Percentiles rank a stretch among this genome's conserved stretches.
These are phyloP conservation scores for Paramecium octaurelia DNA, from an alignment of 73 alveolate species.

Conservation along the genomic window DNA sequence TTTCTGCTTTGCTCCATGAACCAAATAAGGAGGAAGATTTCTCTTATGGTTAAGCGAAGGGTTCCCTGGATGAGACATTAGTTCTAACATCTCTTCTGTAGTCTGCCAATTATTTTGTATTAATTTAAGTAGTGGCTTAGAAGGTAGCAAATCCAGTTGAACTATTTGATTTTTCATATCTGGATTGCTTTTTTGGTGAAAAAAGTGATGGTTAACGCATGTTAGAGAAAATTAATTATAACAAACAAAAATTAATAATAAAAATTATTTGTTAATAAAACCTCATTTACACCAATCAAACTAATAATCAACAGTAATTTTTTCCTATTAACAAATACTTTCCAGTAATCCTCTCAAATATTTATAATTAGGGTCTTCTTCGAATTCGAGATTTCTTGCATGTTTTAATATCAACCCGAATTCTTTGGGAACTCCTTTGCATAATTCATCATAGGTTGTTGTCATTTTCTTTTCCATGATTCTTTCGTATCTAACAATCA, in stretches of 20 bases:
- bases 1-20: constrained; percentile 1
- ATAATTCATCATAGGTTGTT: constrained; percentile 76
- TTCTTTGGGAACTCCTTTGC: constrained; percentile 85
- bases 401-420: constrained; percentile 83
- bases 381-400: constrained; percentile 86
- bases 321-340: constrained; percentile 27
- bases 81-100: constrained; percentile 8
- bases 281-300: constrained; percentile 54
- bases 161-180: constrained; percentile 3
- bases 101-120: not conserved
- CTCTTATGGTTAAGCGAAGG: not conserved
- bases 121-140: not conserved
- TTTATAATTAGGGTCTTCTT: constrained; percentile 84
- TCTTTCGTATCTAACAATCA: constrained; percentile 66
- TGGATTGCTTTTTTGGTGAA: not conserved
- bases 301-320: constrained; percentile 20
- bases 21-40: not conserved
- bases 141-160: not conserved
- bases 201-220: constrained; percentile 7
- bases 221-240: not conserved
- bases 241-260: constrained; percentile 11
- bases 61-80: constrained; percentile 4
- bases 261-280: not conserved
- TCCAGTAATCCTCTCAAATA: constrained; percentile 47
- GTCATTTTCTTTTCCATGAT: constrained; percentile 87